phyloP scores from a whole-genome alignment of 73 alveolate species.

The Paramecium tetraurelia region DNA sequence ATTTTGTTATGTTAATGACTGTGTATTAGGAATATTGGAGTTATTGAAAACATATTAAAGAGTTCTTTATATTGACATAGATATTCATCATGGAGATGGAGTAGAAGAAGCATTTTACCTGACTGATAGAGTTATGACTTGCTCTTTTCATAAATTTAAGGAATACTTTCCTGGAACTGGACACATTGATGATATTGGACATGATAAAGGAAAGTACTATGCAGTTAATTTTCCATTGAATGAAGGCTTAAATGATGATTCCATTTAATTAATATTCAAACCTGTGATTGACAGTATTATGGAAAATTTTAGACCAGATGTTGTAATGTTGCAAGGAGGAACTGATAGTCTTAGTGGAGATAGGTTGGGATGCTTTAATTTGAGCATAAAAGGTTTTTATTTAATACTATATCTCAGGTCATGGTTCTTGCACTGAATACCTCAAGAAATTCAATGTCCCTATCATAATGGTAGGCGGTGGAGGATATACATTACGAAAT shows the following conservation, averaged over 20 bases:
- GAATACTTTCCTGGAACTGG: constrained; percentile 99
- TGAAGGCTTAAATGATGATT: constrained; percentile 96
- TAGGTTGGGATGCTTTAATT: constrained; percentile 95
- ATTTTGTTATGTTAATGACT: constrained; percentile 96
- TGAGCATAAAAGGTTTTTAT: constrained; percentile 74
- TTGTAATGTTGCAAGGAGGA: constrained; percentile 65
- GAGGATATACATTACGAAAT: constrained; percentile 97
- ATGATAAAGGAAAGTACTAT: constrained; percentile 92
- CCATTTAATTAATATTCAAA: constrained; percentile 80
- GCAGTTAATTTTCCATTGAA: constrained; percentile 95
- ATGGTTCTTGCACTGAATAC: constrained; percentile 86
- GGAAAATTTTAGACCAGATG: constrained; percentile 78
- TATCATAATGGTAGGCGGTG: constrained; percentile 94
- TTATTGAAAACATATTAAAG: constrained; percentile 81
- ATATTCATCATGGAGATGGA: constrained; percentile 99
- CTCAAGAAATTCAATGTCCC: constrained; percentile 91
- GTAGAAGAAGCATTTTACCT: constrained; percentile 99
- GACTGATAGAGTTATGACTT: constrained; percentile 96
- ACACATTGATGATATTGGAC: constrained; percentile 93
- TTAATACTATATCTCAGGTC: constrained; percentile 68
- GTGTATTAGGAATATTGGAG: constrained; percentile 93
- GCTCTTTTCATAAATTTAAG: constrained; percentile 97
- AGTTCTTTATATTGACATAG: constrained; percentile 95
- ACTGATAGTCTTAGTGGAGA: constrained; percentile 95
- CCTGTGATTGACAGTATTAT: constrained; percentile 88